Evolutionary conservation across 2,329 filamentous ascomycete genomes (phyloP), one percentile per base, ranked within the genome.

Genomic region (Metarhizium brunneum): DNA sequence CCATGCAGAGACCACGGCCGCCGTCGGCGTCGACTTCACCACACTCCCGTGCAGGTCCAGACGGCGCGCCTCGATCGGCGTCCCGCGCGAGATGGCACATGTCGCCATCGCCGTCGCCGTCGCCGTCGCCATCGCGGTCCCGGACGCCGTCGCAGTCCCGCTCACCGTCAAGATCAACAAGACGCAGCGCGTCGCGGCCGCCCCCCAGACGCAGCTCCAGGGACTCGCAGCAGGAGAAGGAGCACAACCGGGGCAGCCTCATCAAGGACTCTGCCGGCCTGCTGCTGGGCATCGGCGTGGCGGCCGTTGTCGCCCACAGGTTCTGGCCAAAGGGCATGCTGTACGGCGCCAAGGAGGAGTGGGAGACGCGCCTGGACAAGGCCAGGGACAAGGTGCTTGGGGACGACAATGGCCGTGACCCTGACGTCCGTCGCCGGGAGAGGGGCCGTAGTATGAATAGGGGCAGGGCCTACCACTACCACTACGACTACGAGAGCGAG

Each of bases 201-300:
- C 13, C 35, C 13, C 55, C 52, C 25, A 54, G 45, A 52, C 49
- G 32, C 55, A 55, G n/a, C 56, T 47, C 35, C 52, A 49, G 45
- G 50, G 56, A 18, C 61, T 53, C 60, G 13, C 56, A 55, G 47
- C 36, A 62, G 32, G 55, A 61, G 29, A 62, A 58, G 47, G 57
- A 61, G 18, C 61, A 64, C 35, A 43, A 43, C 10, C 35, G 36
- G 6, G 36, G 50, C 35, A 43, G 42, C 11, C 61, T 67, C 30
- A 60, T 70, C 57, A 69, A 70, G 56, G 66, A 63, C 16, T 65
- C 69, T 0, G 64, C 67, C 14, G 59, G 66, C 11, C 60, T 71
- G 29, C 58, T 72, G 35, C 69, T 69, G 10, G 66, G 67, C 35
- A 65, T 72, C 16, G 69, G 69, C 36, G 63, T 71, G 36, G 68